Percentiles rank a stretch among this genome's conserved stretches.
Evolutionary conservation across 2,329 filamentous ascomycete genomes (phyloP).

Genomic region (Camillea tinctor): DNA sequence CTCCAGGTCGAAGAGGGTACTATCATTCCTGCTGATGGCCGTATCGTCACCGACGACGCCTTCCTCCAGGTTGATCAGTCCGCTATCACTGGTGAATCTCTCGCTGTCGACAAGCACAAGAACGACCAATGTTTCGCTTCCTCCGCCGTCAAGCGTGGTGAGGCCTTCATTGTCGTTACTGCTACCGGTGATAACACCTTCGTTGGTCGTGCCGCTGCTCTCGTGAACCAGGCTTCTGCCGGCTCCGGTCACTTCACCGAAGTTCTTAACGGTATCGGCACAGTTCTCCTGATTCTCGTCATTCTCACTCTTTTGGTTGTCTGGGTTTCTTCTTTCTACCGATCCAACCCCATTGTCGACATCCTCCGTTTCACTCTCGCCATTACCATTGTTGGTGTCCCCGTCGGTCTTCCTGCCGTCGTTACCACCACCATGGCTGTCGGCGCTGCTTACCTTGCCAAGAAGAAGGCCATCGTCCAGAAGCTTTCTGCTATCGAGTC

Average conservation of each 20-base stretch:
- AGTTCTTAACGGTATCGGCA: conserved; percentile 84
- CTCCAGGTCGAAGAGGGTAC: conserved; percentile 89
- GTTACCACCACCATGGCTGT: conserved; percentile 95
- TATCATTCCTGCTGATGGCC: conserved; percentile 86
- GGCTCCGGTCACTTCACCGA: conserved; percentile 87
- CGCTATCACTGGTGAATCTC: conserved; percentile 86
- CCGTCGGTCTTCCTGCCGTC: conserved; percentile 88
- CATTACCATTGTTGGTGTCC: conserved; percentile 89
- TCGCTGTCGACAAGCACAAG: conserved; percentile 85
- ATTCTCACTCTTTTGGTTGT: conserved; percentile 77
- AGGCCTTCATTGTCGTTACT: conserved; percentile 79
- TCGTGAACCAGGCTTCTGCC: conserved; percentile 73
- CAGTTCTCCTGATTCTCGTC: conserved; percentile 75
- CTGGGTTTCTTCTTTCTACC: conserved; percentile 87
- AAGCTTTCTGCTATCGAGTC: conserved; percentile 92
- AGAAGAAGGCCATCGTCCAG: conserved; percentile 91
- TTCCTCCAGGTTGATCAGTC: conserved; percentile 92
- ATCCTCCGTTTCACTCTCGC: conserved; percentile 85
- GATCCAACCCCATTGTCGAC: conserved; percentile 73
- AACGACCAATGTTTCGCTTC: conserved; percentile 81
- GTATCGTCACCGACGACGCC: conserved; percentile 77
- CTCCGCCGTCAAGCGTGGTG: conserved; percentile 86
- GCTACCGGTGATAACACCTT: conserved; percentile 87
- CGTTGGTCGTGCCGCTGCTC: conserved; percentile 82
- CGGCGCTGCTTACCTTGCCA: conserved; percentile 85